Percentiles rank a stretch among this genome's conserved stretches.
phyloP scores from a whole-genome alignment of 768 basidiomycete species.

The Gautieria morchelliformis region DNA sequence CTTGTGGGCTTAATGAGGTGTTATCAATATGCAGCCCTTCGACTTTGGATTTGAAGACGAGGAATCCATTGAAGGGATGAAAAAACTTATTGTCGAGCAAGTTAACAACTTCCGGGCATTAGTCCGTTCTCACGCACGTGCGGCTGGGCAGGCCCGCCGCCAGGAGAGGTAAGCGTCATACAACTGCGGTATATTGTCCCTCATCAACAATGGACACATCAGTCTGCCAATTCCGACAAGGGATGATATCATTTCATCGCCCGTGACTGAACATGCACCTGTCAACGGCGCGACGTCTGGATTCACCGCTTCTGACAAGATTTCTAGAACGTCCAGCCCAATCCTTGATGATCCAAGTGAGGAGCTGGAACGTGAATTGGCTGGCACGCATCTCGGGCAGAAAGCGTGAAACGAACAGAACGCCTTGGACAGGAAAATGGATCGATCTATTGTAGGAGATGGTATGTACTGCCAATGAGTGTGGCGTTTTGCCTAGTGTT shows the following conservation, averaged over 20 bases:
- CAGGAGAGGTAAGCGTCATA: constrained; percentile 54
- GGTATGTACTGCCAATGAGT: background rate
- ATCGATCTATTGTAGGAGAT: background rate
- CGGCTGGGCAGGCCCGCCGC: constrained; percentile 59
- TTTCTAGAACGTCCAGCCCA: constrained; percentile 45
- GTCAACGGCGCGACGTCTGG: constrained; percentile 62
- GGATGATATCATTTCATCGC: constrained; percentile 74
- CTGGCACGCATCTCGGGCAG: constrained; percentile 47
- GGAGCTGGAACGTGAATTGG: constrained; percentile 80
- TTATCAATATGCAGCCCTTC: constrained; percentile 39
- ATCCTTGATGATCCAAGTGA: constrained; percentile 80
- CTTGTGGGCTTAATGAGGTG: background rate
- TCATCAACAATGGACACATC: background rate
- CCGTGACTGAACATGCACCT: constrained; percentile 50
- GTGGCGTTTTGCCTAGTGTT: background rate
- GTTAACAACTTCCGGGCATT: constrained; percentile 83
- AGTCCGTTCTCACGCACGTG: constrained; percentile 76
- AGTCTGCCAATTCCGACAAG: constrained; percentile 74
- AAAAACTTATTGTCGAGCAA: constrained; percentile 87
- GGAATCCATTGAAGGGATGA: constrained; percentile 96
- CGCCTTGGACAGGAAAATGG: background rate
- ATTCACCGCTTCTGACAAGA: constrained; percentile 35
- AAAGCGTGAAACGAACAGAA: background rate
- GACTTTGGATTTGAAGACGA: constrained; percentile 97
- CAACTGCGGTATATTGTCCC: background rate